phyloP scores from a whole-genome alignment of 208 protist species.

The Leishmania aethiopica region DNA sequence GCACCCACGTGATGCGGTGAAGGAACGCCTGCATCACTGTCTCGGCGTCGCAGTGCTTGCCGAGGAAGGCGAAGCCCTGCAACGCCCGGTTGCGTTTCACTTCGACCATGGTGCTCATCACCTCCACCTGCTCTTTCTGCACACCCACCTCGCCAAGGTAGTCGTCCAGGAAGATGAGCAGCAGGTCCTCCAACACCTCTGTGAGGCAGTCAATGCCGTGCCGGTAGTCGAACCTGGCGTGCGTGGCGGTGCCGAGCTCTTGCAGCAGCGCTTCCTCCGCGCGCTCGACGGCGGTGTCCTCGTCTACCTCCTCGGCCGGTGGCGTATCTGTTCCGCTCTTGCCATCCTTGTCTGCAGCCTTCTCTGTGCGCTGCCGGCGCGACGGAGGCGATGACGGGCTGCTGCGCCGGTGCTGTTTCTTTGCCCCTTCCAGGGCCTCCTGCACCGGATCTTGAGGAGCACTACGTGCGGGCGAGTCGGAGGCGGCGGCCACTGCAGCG shows the following conservation, averaged over 20 bases:
- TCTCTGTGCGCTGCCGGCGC: slow-evolving; percentile 16
- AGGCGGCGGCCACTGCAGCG: not conserved
- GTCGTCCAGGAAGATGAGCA: slow-evolving; percentile 90
- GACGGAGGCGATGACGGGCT: slow-evolving; percentile 8
- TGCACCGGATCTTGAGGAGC: slow-evolving; percentile 30
- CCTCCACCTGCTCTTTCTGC: slow-evolving; percentile 91
- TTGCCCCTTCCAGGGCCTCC: slow-evolving; percentile 35
- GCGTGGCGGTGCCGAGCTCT: slow-evolving; percentile 28
- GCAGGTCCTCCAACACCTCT: slow-evolving; percentile 66
- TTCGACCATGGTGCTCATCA: slow-evolving; percentile 92
- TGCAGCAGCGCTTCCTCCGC: slow-evolving; percentile 52
- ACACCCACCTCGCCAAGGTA: slow-evolving; percentile 88
- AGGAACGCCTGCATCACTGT: slow-evolving; percentile 80
- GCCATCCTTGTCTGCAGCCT: slow-evolving; percentile 10
- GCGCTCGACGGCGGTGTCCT: slow-evolving; percentile 40
- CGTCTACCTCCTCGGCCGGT: slow-evolving; percentile 9
- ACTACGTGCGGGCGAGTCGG: slow-evolving; percentile 1
- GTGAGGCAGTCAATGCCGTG: slow-evolving; percentile 78
- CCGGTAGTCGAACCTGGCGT: slow-evolving; percentile 57
- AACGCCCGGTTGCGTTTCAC: slow-evolving; percentile 85
- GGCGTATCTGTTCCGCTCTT: not conserved
- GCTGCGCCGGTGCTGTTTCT: slow-evolving; percentile 20
- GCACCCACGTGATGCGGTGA: slow-evolving; percentile 82
- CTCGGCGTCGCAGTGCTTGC: slow-evolving; percentile 68
- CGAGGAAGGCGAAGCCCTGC: slow-evolving; percentile 88